Evolutionary conservation across 441 rosid species (phyloP).

Genomic region (Gossypium davidsonii): DNA sequence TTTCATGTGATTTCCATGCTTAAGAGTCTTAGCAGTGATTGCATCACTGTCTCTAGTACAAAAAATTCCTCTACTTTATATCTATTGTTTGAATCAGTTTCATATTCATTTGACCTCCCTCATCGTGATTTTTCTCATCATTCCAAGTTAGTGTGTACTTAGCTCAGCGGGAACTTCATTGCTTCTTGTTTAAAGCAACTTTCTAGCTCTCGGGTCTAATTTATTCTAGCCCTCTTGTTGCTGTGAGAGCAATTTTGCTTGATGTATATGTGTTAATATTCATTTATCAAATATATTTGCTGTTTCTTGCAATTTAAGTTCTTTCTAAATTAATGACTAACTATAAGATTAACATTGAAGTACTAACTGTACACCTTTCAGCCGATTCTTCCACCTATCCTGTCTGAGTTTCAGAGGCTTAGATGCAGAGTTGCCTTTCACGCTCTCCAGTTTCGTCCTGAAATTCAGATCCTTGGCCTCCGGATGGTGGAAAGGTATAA

Average conservation of each 20-base stretch:
- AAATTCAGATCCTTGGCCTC: constrained; percentile 70
- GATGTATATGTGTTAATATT: background rate
- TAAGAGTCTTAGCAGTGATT: background rate
- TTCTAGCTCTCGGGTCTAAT: background rate
- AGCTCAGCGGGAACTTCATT: background rate
- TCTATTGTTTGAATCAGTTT: background rate
- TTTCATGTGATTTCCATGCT: background rate
- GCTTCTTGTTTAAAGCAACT: background rate
- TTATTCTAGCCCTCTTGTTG: background rate
- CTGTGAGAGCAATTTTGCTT: background rate
- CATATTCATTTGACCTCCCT: background rate
- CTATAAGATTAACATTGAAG: constrained; percentile 8
- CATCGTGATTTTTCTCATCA: background rate
- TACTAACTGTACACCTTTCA: constrained; percentile 30
- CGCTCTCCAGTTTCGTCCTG: constrained; percentile 85
- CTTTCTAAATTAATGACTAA: background rate
- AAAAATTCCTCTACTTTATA: background rate
- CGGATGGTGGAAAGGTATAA: constrained; percentile 78
- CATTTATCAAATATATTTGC: background rate
- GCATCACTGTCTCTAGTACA: background rate
- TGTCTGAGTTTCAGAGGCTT: constrained; percentile 84
- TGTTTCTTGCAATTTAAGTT: constrained; percentile 1
- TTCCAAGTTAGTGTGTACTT: background rate
- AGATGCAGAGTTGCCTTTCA: constrained; percentile 92
- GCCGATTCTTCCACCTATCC: constrained; percentile 74